These are phyloP conservation scores for Globisporangium apiculatum DNA, from an alignment of 352 stramenopile species.

Conservation along the genomic window DNA sequence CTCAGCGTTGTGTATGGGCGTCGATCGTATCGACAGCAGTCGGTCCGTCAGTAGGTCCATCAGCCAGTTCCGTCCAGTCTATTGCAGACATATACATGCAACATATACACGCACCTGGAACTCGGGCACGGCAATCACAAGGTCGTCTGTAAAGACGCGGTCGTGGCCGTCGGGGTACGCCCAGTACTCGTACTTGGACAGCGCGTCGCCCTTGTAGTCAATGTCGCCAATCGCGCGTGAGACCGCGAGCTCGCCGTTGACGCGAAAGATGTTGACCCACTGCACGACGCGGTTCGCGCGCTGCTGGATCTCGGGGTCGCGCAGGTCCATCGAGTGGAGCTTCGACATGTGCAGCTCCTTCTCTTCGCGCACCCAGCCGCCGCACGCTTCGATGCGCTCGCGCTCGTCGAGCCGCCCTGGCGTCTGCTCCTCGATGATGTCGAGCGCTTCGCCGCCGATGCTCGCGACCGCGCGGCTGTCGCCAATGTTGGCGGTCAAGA, in stretches of 20 bases:
- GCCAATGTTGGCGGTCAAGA: conserved; percentile 84
- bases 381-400: conserved; percentile 56
- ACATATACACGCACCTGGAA: conserved; percentile 37
- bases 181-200: conserved; percentile 79
- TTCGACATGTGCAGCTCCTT: conserved; percentile 84
- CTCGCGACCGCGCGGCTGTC: conserved; percentile 83
- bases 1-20: too few species aligned
- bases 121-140: conserved; percentile 82
- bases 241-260: conserved; percentile 91
- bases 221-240: conserved; percentile 90
- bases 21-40: too few species aligned
- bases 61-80: background rate
- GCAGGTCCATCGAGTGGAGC: conserved; percentile 85
- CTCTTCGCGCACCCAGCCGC: conserved; percentile 53
- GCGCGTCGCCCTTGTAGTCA: conserved; percentile 82
- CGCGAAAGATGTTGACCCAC: conserved; percentile 81
- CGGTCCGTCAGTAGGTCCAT: too few species aligned
- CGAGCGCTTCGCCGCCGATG: conserved; percentile 65
- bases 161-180: conserved; percentile 78
- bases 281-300: conserved; percentile 74
- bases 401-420: conserved; percentile 70
- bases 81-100: conserved; percentile 2
- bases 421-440: conserved; percentile 87
- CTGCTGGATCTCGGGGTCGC: conserved; percentile 79
- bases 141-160: conserved; percentile 72